These are phyloP conservation scores for Entomophthora muscae DNA, from an alignment of 371 early-diverging fungal genomes.

Conservation along the genomic window DNA sequence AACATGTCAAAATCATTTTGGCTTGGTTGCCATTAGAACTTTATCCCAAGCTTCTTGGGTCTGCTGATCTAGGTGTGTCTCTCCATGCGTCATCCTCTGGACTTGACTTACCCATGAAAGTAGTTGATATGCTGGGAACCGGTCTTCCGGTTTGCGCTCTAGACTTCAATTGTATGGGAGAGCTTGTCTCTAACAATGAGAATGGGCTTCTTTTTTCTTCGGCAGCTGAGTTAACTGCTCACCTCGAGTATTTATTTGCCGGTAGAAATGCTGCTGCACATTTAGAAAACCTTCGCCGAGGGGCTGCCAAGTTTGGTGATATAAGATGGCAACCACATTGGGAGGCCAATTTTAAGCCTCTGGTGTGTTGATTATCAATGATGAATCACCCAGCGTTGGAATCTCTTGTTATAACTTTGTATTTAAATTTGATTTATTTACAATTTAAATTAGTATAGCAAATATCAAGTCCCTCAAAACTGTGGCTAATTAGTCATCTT, in stretches of 20 bases:
- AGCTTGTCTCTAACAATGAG: constrained; percentile 48
- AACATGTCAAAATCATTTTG: constrained; percentile 43
- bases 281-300: not conserved
- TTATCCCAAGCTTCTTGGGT: constrained; percentile 67
- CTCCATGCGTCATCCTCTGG: constrained; percentile 86
- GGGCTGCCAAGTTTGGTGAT: not conserved
- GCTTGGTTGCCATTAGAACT: constrained; percentile 68
- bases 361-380: too few relatives aligned
- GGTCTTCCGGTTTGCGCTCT: constrained; percentile 79
- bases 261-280: not conserved
- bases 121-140: constrained; percentile 96
- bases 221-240: constrained; percentile 40
- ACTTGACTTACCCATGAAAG: constrained; percentile 94
- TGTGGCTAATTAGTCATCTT: too few relatives aligned
- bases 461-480: too few relatives aligned
- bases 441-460: too few relatives aligned
- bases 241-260: constrained; percentile 12
- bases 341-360: not conserved
- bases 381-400: too few relatives aligned
- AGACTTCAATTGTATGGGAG: constrained; percentile 49
- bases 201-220: constrained; percentile 67
- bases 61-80: constrained; percentile 82
- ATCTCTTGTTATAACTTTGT: too few relatives aligned
- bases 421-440: too few relatives aligned
- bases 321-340: not conserved